Evolutionary conservation across 2,329 filamentous ascomycete genomes (phyloP), one percentile per base, ranked within the genome.

Genomic region (Curvularia verruculosa): DNA sequence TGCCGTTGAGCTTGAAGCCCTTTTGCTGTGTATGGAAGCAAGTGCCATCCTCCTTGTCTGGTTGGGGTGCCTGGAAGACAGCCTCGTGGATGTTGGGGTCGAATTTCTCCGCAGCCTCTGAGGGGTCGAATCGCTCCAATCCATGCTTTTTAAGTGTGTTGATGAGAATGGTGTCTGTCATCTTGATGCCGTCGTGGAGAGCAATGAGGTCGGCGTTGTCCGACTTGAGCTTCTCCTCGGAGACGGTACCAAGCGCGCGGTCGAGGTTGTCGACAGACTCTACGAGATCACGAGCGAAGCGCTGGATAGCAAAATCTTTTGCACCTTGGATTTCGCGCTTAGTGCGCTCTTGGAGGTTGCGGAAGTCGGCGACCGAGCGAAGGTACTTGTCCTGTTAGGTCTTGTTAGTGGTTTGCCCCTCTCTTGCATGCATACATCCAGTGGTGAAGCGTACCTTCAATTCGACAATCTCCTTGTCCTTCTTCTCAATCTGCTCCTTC

Each of bases 221-320:
- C 50, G 84, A 68, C 21, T 82, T 82, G 62, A 96, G 83, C 79
- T 91, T 91, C 39, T 92, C 88, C 58, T 84, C 75, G 19, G 91
- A 87, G 12, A 96, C 93, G 71, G 88, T 92, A 62, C 82, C 78
- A 41, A 99, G 86, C 41, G 95, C 95, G 66, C 93, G 93, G 80
- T 99, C 95, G 63, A 99, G 88, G 84, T 98, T 99, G 81, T 99
- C 95, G 72, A 99, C 88, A 73, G 87, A 92, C 77, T 99, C 95
- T 68, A 98, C 87, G 44, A 99, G 88, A 79, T 99, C 95, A 78
- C 92, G 90, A 73, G 94, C 92, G 80, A 99, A 98, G 67, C 89
- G 82, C 77, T 96, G 92, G 72, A 99, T 95, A 72, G 94, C 95
- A 71, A 96, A 99, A 80, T 96, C 91, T 69, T 89, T 89, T 19